Evolutionary conservation across 768 basidiomycete genomes (phyloP).

Genomic region (Lactifluus hygrophoroides): DNA sequence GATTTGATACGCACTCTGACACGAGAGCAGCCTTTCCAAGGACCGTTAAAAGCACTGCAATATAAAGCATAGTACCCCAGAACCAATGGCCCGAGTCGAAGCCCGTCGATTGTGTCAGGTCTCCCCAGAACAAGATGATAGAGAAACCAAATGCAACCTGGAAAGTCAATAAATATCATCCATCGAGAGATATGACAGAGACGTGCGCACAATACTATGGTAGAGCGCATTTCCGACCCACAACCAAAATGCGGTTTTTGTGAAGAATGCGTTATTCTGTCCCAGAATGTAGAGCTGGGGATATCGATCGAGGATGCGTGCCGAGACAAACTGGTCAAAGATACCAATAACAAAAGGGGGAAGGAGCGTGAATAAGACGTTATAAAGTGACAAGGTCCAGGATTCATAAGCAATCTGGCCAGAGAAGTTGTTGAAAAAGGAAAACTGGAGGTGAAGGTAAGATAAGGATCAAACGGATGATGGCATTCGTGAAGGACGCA

Average conservation of each 20-base stretch:
- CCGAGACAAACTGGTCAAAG: slow-evolving; percentile 98
- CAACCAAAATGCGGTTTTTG: slow-evolving; percentile 83
- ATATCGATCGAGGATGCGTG: slow-evolving; percentile 92
- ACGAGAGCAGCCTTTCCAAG: slow-evolving; percentile 95
- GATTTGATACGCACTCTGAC: slow-evolving; percentile 69
- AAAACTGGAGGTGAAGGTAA: slow-evolving; percentile 57
- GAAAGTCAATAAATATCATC: background rate
- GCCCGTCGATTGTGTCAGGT: slow-evolving; percentile 73
- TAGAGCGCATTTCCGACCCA: slow-evolving; percentile 87
- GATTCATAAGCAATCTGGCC: slow-evolving; percentile 98
- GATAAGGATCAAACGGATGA: background rate
- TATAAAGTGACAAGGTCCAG: slow-evolving; percentile 96
- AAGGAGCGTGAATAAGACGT: slow-evolving; percentile 91
- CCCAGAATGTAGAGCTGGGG: slow-evolving; percentile 94
- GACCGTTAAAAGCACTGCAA: slow-evolving; percentile 87
- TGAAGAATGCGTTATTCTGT: slow-evolving; percentile 91
- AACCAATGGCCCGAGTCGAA: slow-evolving; percentile 93
- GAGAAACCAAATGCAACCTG: slow-evolving; percentile 87
- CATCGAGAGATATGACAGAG: background rate
- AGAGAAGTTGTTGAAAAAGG: slow-evolving; percentile 99
- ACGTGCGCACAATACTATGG: slow-evolving; percentile 66
- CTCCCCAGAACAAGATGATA: slow-evolving; percentile 87
- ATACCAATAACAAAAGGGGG: slow-evolving; percentile 96
- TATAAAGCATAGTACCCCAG: slow-evolving; percentile 96
- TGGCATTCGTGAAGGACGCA: slow-evolving; percentile 30